A percentile compares a stretch with the other conserved stretches of the same genome.
These are phyloP conservation scores for Pleoardoris graminearum DNA, from an alignment of 2,329 filamentous ascomycete species.

Conservation along the genomic window DNA sequence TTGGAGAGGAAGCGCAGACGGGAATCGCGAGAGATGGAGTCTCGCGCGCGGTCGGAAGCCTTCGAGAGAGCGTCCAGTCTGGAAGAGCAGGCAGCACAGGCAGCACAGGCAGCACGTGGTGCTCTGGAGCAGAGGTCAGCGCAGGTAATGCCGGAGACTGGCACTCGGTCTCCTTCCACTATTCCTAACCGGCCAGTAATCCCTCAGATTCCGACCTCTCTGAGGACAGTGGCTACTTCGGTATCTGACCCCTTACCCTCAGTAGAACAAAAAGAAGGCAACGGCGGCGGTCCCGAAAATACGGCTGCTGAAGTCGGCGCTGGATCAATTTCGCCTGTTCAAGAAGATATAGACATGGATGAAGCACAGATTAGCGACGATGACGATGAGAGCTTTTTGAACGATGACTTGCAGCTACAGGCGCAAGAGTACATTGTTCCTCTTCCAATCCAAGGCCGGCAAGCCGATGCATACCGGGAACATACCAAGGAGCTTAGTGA, in stretches of 20 bases:
- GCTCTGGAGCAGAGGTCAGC: neutral
- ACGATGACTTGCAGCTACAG: conserved; percentile 36
- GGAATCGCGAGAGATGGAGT: neutral
- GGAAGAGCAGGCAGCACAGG: neutral
- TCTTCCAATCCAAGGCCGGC: conserved; percentile 37
- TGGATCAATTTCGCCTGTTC: neutral
- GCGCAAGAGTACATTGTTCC: conserved; percentile 39
- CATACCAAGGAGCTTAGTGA: conserved; percentile 24
- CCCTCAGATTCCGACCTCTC: conserved; percentile 29
- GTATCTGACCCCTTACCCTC: conserved; percentile 10
- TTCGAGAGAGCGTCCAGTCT: neutral
- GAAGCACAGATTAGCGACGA: conserved; percentile 26
- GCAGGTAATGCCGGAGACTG: conserved; percentile 3
- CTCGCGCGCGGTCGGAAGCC: neutral
- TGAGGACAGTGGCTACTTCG: conserved; percentile 31
- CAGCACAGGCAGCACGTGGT: too few relatives aligned
- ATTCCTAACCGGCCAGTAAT: conserved; percentile 35
- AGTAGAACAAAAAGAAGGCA: neutral
- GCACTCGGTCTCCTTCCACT: conserved; percentile 41
- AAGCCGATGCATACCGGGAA: conserved; percentile 28
- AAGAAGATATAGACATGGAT: conserved; percentile 9
- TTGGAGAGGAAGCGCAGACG: neutral
- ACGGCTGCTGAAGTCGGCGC: neutral
- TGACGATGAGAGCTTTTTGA: conserved; percentile 25
- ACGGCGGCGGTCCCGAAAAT: neutral